Conservation (phyloP, 2,329 filamentous ascomycete genomes). For the Alternaria ventricosa region DNA sequence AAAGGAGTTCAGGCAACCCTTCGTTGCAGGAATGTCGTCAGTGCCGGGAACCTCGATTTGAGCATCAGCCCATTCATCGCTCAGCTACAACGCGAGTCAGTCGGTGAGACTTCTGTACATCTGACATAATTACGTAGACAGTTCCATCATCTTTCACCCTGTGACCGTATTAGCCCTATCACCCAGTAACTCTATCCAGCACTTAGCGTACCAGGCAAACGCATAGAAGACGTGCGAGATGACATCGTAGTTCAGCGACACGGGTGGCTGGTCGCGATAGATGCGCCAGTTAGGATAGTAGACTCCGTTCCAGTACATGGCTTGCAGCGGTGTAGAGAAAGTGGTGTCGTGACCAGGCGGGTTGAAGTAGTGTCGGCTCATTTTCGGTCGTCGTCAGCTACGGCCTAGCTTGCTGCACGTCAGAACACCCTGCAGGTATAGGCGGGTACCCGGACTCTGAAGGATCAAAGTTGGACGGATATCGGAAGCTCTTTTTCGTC, state of each 20-base stretch:
- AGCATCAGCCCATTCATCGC: slow-evolving; percentile 79
- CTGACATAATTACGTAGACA: slow-evolving; percentile 69
- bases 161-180: slow-evolving; percentile 23
- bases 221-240: slow-evolving; percentile 85
- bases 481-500: slow-evolving; percentile 4
- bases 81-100: slow-evolving; percentile 62
- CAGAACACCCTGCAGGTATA: slow-evolving; percentile 24
- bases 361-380: slow-evolving; percentile 39
- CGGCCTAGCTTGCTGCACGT: slow-evolving; percentile 43
- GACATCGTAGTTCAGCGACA: slow-evolving; percentile 74
- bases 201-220: slow-evolving; percentile 65
- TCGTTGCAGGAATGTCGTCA: slow-evolving; percentile 42
- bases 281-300: slow-evolving; percentile 84
- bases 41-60: slow-evolving; percentile 73
- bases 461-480: slow-evolving; percentile 5
- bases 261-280: slow-evolving; percentile 75
- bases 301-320: slow-evolving; percentile 69
- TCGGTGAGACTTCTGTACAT: slow-evolving; percentile 24
- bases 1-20: slow-evolving; percentile 71
- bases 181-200: slow-evolving; percentile 7
- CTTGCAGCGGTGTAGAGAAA: slow-evolving; percentile 38
- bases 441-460: slow-evolving; percentile 12
- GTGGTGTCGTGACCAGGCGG: slow-evolving; percentile 32
- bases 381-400: slow-evolving; percentile 34
- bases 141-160: slow-evolving; percentile 74